A percentile compares a stretch with the other conserved stretches of the same genome.
These are phyloP conservation scores for Cubamyces sp. DNA, from an alignment of 768 basidiomycete genomes.

Conservation along the genomic window DNA sequence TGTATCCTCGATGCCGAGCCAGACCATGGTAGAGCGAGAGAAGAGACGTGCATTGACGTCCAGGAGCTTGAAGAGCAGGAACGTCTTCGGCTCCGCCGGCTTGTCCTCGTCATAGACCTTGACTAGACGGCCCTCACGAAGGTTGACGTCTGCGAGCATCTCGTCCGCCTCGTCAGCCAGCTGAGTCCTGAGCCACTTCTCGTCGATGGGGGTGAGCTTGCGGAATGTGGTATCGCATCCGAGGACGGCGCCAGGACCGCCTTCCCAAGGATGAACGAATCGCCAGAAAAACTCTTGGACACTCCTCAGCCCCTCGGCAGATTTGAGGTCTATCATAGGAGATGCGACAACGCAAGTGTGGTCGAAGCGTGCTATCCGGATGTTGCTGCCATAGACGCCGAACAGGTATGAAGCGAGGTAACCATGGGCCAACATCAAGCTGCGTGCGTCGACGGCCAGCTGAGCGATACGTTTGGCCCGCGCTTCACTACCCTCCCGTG, in stretches of 20 bases:
- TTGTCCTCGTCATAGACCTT: neutral
- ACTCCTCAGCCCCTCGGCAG: neutral
- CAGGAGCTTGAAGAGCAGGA: slow-evolving; percentile 7
- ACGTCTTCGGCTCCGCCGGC: neutral
- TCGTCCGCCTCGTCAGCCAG: neutral
- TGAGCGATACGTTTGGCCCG: neutral
- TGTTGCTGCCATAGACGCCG: slow-evolving; percentile 10
- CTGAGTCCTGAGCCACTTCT: neutral
- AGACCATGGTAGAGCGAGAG: slow-evolving; percentile 20
- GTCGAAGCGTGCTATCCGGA: slow-evolving; percentile 20
- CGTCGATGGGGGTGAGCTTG: slow-evolving; percentile 1
- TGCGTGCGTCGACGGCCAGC: slow-evolving; percentile 15
- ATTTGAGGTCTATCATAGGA: neutral
- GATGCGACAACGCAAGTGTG: slow-evolving; percentile 17
- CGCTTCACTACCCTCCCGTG: neutral
- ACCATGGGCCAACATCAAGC: slow-evolving; percentile 14
- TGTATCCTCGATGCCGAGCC: slow-evolving; percentile 17
- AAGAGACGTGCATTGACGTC: slow-evolving; percentile 20
- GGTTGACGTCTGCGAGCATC: neutral
- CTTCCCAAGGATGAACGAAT: slow-evolving; percentile 18
- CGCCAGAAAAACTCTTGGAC: slow-evolving; percentile 21
- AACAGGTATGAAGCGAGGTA: slow-evolving; percentile 13
- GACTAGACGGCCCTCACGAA: slow-evolving; percentile 5
- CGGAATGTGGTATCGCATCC: slow-evolving; percentile 14
- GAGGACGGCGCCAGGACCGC: slow-evolving; percentile 6